Conservation (phyloP, 257 asterid species). For the Solanum pinnatisectum region DNA sequence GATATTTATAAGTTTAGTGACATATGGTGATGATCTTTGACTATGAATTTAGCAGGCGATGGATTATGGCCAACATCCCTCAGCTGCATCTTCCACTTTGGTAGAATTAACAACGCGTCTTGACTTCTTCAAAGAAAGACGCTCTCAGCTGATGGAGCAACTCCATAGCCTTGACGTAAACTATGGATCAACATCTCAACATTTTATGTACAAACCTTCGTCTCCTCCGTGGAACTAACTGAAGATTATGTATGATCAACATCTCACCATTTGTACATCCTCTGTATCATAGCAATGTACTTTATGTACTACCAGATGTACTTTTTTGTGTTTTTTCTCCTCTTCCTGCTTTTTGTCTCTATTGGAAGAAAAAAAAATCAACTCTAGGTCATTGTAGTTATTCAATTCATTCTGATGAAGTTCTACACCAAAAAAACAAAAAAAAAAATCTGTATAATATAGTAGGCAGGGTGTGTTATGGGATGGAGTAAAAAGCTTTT, state of each 20-base stretch:
- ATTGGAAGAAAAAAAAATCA: neutral
- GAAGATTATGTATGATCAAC: neutral
- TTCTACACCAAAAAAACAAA: neutral
- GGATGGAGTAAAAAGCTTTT: neutral
- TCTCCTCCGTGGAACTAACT: slow-evolving; percentile 83
- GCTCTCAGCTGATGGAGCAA: slow-evolving; percentile 98
- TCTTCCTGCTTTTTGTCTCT: neutral
- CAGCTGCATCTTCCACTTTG: slow-evolving; percentile 65
- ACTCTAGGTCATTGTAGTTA: neutral
- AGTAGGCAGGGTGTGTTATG: neutral
- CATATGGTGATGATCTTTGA: neutral
- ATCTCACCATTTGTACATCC: slow-evolving; percentile 28
- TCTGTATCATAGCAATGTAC: slow-evolving; percentile 20
- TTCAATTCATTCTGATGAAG: neutral
- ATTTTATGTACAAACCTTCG: slow-evolving; percentile 53
- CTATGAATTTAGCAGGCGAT: slow-evolving; percentile 22
- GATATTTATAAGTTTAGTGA: neutral
- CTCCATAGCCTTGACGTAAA: slow-evolving; percentile 74
- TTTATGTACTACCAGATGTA: neutral
- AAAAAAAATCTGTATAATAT: neutral
- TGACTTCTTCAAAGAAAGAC: slow-evolving; percentile 88
- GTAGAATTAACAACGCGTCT: slow-evolving; percentile 84
- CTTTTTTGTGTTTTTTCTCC: neutral
- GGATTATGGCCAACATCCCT: slow-evolving; percentile 49
- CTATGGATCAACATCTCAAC: slow-evolving; percentile 55